Evolutionary conservation across 331 rosid species (phyloP), one percentile per base, ranked within the genome.

Genomic region (Cucumis variabilis): DNA sequence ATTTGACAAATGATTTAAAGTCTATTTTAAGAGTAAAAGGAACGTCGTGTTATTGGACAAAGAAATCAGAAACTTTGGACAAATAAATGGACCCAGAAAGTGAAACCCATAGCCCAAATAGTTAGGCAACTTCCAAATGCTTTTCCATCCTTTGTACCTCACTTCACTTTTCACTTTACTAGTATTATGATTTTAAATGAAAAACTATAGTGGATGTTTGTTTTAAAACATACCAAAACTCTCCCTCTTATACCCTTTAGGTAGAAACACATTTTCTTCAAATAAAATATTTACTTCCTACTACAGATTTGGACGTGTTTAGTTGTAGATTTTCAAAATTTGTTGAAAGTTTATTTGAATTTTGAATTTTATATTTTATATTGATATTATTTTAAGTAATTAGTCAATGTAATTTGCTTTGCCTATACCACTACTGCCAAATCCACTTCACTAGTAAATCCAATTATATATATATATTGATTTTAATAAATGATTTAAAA

Each of bases 381-480:
- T 17, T 17, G 0, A 37, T 19, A 62, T 23, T 75, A 75, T 73
- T 73, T 73, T 19, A 9, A 37, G 25, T 19, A 37, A 3, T 21
- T 0, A 74, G 58, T 74, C 55, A 48, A 77, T 77, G 19, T n/a
- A 77, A 25, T 77, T 48, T 48, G 83, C 50, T 77, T 50, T 24
- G 83, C 83, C 83, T 77, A 77, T 41, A 77, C 83, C 83, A 77
- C 83, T 77, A 77, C 37, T 50, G 83, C 83, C 83, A 77, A 77
- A 77, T 24, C 83, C 83, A 77, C 63, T 77, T 13, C 41, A 13
- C 20, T 14, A 12, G 11, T 13, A 25, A 50, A 24, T 24, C 19
- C n/a, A 48, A 79, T 16, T 58, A 55, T 55, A 55, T 15, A 14
- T 55, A 58, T 58, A 17, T 55, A 55, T 55, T 55, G 48, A 7